Conservation (phyloP, 768 basidiomycete species). For the Boletus reticuloceps region DNA sequence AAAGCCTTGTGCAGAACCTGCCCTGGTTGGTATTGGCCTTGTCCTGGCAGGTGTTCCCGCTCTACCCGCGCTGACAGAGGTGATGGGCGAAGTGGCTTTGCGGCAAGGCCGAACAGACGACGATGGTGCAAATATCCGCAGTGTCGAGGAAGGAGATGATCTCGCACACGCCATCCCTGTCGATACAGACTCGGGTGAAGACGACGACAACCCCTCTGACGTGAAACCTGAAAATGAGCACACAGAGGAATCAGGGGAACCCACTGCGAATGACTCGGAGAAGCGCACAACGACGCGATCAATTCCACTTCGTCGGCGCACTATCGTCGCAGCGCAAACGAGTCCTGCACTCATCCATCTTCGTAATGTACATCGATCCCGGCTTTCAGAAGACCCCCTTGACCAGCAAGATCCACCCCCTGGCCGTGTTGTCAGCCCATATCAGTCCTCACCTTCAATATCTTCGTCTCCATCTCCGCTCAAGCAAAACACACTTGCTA, state of each 20-base stretch:
- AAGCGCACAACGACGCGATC: constrained; percentile 10
- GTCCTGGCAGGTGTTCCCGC: constrained; percentile 74
- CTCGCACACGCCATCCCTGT: constrained; percentile 28
- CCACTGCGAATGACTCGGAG: constrained; percentile 12
- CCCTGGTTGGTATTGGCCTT: constrained; percentile 81
- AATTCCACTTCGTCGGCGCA: constrained; percentile 39
- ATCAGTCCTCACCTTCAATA: constrained; percentile 72
- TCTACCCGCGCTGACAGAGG: constrained; percentile 70
- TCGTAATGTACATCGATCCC: constrained; percentile 48
- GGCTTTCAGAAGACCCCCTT: constrained; percentile 70
- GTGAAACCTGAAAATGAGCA: constrained; percentile 35
- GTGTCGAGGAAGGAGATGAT: constrained; percentile 46
- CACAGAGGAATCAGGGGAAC: constrained; percentile 10
- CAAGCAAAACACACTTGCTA: constrained; percentile 42
- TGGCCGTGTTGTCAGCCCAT: constrained; percentile 42
- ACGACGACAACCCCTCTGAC: constrained; percentile 46
- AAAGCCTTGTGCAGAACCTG: constrained; percentile 68
- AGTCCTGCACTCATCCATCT: constrained; percentile 69
- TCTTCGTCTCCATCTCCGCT: constrained; percentile 44
- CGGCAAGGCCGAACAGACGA: constrained; percentile 85
- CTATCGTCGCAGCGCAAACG: constrained; percentile 67
- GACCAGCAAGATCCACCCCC: constrained; percentile 58
- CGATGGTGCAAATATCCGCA: constrained; percentile 46
- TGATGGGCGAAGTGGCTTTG: constrained; percentile 79
- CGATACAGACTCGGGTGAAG: constrained; percentile 27